These are phyloP conservation scores for Trametes cubensis DNA, from an alignment of 768 basidiomycete genomes.

Conservation along the genomic window DNA sequence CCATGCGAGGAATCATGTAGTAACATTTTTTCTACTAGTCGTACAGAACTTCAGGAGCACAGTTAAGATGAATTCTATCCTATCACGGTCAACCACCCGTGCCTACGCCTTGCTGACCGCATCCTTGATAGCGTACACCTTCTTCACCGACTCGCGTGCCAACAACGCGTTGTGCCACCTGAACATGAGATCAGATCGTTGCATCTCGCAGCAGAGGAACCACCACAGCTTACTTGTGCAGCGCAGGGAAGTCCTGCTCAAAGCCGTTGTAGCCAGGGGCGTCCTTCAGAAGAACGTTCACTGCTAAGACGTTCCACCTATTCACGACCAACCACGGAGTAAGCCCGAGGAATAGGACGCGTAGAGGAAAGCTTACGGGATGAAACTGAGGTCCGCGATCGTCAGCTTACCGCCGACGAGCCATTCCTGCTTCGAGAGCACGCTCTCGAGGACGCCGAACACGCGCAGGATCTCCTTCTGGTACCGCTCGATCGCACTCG, in stretches of 20 bases:
- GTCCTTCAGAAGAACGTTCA: conserved; percentile 10
- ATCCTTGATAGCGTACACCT: not conserved
- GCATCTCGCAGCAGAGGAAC: not conserved
- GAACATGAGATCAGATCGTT: not conserved
- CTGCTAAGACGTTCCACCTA: conserved; percentile 26
- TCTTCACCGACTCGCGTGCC: not conserved
- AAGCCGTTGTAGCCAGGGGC: conserved; percentile 9
- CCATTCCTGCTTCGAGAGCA: conserved; percentile 34
- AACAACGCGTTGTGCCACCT: not conserved
- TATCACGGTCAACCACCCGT: not conserved
- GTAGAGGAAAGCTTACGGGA: conserved; percentile 6
- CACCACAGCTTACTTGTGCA: conserved; percentile 16
- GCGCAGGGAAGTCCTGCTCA: conserved; percentile 28
- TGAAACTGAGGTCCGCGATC: conserved; percentile 32
- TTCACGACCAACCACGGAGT: not conserved
- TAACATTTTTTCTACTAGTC: too few relatives aligned
- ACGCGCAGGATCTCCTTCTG: conserved; percentile 34
- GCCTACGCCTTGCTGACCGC: not conserved
- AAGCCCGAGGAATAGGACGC: not conserved
- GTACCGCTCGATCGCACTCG: conserved; percentile 34
- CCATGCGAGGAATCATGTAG: too few relatives aligned
- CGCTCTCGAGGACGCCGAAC: conserved; percentile 31
- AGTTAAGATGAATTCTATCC: too few relatives aligned
- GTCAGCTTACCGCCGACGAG: conserved; percentile 33
- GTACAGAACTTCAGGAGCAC: too few relatives aligned